A percentile compares a stretch with the other conserved stretches of the same genome.
Evolutionary conservation across 129 eudicot genomes (phyloP).

Genomic region (Tagetes erecta): DNA sequence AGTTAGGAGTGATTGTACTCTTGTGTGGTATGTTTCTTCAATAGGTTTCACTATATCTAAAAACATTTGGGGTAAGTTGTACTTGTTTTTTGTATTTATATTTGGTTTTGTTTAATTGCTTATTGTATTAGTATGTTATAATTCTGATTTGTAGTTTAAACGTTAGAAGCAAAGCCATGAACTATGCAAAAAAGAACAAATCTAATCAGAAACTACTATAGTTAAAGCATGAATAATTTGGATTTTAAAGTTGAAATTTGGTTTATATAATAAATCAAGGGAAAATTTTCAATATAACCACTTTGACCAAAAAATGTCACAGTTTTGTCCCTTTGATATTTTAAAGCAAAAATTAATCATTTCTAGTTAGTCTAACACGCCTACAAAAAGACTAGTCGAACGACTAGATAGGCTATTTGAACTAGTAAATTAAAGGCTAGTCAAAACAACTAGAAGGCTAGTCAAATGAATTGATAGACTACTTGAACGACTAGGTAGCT

Average conservation of each 20-base stretch:
- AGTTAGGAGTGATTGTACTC: background rate
- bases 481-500: too few species aligned
- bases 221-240: background rate
- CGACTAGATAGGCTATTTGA: too few species aligned
- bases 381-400: too few species aligned
- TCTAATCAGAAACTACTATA: background rate
- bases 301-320: too few species aligned
- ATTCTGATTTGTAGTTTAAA: background rate
- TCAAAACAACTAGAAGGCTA: too few species aligned
- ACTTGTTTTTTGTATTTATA: background rate
- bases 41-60: background rate
- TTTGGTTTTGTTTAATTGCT: background rate
- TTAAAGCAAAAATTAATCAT: too few species aligned
- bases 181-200: background rate
- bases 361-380: too few species aligned
- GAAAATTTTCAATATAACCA: too few species aligned
- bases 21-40: conserved; percentile 5
- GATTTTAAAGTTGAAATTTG: background rate
- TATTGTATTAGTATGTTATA: background rate
- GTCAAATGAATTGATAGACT: too few species aligned
- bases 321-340: too few species aligned
- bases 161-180: background rate
- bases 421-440: too few species aligned
- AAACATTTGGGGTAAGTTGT: background rate
- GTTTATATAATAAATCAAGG: too few species aligned